Base-by-base conservation (phyloP, 202 grass and related monocot genomes). In the Setaria viridis region DNA sequence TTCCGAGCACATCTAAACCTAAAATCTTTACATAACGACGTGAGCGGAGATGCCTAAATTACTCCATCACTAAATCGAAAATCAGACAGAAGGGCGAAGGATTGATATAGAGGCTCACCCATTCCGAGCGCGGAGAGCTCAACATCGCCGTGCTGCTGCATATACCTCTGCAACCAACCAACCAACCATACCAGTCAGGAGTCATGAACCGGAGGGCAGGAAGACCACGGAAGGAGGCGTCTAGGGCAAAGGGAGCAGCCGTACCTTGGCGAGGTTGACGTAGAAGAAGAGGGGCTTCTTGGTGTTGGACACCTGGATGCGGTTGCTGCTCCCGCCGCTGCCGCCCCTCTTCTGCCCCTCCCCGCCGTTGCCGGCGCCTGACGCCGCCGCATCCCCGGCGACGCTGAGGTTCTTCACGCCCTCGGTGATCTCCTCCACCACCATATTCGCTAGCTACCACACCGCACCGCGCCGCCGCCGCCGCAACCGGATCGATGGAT, bases 91-190 rank as follows among this genome's bases (percentile, higher is more conserved):
- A 57, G 3, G n/a, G 62, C 32, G 34, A 73, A 56, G 65, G 78
- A 54, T 80, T 80, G 32, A 0, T 11, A 19, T 32, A 53, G 71
- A 72, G 71, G 77, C 68, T 56, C 90, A 93, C 94, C 91, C 94
- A 96, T 96, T 33, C 94, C 94, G 70, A 96, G 89, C 37, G 91
- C 91, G 42, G 94, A 96, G 78, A 93, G 91, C 79, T 96, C 94
- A 11, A 96, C 94, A 9, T 96, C 94, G 53, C 65, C 82, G 77
- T 96, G 87, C 81, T 96, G 87, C 70, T 93, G 89, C 94, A 96
- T 96, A 66, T 96, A 96, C 84, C 91, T 96, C 91, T 96, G 94
- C 78, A 83, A 76, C 20, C 6, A 79, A 4, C 20, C 6, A 79
- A 4, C 11, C 4, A 66, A 86, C 33, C n/a, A 77, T 62, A 73